Percentiles rank a stretch among this genome's conserved stretches.
Conservation (phyloP, 2,329 filamentous ascomycete species). For the Beauveria varroae region DNA sequence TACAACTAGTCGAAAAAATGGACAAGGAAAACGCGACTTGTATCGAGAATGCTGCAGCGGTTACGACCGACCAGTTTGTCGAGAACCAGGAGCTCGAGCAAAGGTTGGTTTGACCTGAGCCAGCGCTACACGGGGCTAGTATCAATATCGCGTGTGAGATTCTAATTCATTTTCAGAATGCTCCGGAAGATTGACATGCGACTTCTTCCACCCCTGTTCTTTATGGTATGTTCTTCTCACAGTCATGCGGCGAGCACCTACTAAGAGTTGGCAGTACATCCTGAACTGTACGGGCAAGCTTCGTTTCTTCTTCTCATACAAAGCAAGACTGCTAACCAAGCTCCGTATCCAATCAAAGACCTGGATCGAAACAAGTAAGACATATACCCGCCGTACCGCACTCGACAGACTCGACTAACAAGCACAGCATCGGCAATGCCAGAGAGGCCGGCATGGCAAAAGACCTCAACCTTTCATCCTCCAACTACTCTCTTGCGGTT, state of each 20-base stretch:
- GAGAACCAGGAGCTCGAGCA: constrained; percentile 1
- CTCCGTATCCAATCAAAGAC: not conserved
- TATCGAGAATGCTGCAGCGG: not conserved
- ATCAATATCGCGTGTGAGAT: not conserved
- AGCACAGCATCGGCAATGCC: constrained; percentile 11
- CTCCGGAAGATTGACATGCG: constrained; percentile 5
- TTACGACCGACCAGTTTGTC: not conserved
- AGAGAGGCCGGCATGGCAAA: constrained; percentile 12
- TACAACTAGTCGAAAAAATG: not conserved
- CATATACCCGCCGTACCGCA: not conserved
- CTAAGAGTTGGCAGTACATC: not conserved
- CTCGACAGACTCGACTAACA: not conserved
- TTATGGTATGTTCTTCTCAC: constrained; percentile 1
- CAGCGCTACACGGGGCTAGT: not conserved
- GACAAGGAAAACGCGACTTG: not conserved
- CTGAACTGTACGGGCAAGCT: not conserved
- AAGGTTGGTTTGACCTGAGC: not conserved
- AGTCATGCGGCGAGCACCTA: not conserved
- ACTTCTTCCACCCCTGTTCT: constrained; percentile 2
- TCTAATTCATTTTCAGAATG: not conserved
- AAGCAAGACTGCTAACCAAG: no score
- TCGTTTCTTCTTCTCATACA: no score
- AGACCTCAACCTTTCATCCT: constrained; percentile 1
- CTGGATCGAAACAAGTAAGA: constrained; percentile 1
- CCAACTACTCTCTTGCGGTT: constrained; percentile 9